Base-by-base conservation (phyloP, 2,329 filamentous ascomycete species). In the Paracorniculantispora psalliotae region DNA sequence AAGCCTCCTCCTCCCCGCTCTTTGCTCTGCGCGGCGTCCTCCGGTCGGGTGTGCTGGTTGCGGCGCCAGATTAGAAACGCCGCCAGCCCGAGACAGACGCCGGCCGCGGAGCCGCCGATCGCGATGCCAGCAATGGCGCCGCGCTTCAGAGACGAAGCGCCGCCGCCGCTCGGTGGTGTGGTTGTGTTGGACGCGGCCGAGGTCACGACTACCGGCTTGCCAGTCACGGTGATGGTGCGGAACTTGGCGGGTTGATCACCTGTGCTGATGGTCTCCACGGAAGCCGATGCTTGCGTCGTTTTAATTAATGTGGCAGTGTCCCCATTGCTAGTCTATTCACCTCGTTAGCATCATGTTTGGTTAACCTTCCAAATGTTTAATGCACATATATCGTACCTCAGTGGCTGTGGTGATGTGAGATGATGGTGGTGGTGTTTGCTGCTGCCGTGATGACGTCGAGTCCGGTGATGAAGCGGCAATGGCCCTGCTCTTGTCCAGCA, bases 91-190 rank as follows among this genome's bases (percentile, higher is more conserved):
- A 47, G 6, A n/a, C 35, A 56, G 8, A 56, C 28, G 10, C 41
- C 53, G 5, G 43, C 53, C 17, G 53, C 53, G 9, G 53, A 56
- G 43, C 53, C 43, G 53, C 53, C 53, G 21, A 56, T 26, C 3
- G 43, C 53, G 41, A 56, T 56, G 53, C 53, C 53, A 15, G 30
- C 53, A 15, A 56, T 47, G 23, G 53, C 25, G 23, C 41, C 43
- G 19, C 44, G 43, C 43, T 56, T 56, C 53, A 56, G 43, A 23
- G 35, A 33, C 2, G 25, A n/a, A 28, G 17, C 7, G 41, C 33
- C 5, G 30, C 43, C 19, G 21, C 6, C n/a, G 6, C 19, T 15
- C 17, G 28, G 17, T 17, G 12, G 5, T 17, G n/a, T 3, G 39
- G 21, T 6, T 25, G 15, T 47, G 41, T 26, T 37, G 21, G 28